Evolutionary conservation across 495 filamentous ascomycete species (phyloP).

Genomic region (Lichina pygmaea): DNA sequence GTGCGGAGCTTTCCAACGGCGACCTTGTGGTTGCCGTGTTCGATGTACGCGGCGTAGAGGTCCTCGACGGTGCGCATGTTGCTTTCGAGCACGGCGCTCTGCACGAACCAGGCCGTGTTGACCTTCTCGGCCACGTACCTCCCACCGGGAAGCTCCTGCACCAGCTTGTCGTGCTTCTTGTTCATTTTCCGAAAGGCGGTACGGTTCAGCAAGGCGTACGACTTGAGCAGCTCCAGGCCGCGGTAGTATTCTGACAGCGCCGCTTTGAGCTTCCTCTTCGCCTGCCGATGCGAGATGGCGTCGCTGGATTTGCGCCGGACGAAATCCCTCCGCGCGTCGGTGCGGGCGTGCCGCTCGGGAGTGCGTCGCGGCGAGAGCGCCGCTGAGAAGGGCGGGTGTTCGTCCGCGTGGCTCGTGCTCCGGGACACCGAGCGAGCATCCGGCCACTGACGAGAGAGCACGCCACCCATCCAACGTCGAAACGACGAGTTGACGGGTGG

Average conservation of each 20-base stretch:
- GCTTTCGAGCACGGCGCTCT: constrained; percentile 52
- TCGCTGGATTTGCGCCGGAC: constrained; percentile 24
- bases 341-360: neutral
- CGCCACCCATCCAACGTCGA: neutral
- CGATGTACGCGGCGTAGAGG: constrained; percentile 79
- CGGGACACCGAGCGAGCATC: neutral
- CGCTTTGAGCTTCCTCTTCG: constrained; percentile 72
- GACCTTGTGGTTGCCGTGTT: constrained; percentile 70
- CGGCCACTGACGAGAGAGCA: neutral
- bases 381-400: constrained; percentile 2
- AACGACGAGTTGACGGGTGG: no score
- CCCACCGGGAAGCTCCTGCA: constrained; percentile 45
- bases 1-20: constrained; percentile 63
- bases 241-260: constrained; percentile 84
- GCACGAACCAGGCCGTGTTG: constrained; percentile 71
- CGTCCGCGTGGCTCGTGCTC: constrained; percentile 1
- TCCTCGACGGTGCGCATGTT: constrained; percentile 61
- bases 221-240: constrained; percentile 70
- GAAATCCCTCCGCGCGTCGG: constrained; percentile 30
- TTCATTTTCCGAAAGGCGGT: constrained; percentile 94
- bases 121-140: constrained; percentile 84
- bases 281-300: constrained; percentile 52
- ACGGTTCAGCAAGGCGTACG: constrained; percentile 65
- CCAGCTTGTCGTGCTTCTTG: constrained; percentile 90
- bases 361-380: neutral